Base-by-base conservation (phyloP, 139 green algal species). In the Volvox africanus region DNA sequence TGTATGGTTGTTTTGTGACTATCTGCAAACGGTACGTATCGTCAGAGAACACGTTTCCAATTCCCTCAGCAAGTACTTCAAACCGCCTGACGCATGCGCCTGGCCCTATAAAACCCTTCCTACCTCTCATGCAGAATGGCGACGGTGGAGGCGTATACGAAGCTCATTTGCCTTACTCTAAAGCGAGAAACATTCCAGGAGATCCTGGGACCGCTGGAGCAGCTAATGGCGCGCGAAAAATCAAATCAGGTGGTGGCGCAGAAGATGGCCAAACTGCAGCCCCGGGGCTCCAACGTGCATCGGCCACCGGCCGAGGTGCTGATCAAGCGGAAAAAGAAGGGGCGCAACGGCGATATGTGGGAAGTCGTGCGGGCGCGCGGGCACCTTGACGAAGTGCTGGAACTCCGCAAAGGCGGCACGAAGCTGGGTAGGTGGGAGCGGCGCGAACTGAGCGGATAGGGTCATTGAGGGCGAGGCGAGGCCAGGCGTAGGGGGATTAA, bases 371-470 rank as follows among this genome's bases (percentile, higher is more conserved):
- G 95, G 0, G 95, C 97, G 21, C 91, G 94, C 0, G 97, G 97
- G 16, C 97, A 99, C 92, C 80, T 98, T 80, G 97, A 99, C 80
- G 97, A 99, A 91, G 97, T 99, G 73, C 93, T 95, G 91, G 96
- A 98, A 88, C 95, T 99, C 68, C 65, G 92, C 24, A 95, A 96
- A 62, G 95, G 95, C 62, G 95, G 95, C 33, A 94, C 91, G 26
- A 96, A 96, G 87, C 73, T 95, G 2, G 93, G 93, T 90, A n/a
- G 21, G 86, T 90, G 20, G 19, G 19, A 26, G 65, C 65, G 11
- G 9, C 21, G 44, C 44, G 44, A 55, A 9, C 44, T 55, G 44
- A 55, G 44, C 44, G 44, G 44, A 55, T 55, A 55, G 44, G 44
- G 44, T 55, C 9, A 55, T 9, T 55, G 9, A 55, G 44, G 44